A percentile compares a stretch with the other conserved stretches of the same genome.
Conservation (phyloP, 2,329 filamentous ascomycete species). For the Cadophora sp. region DNA sequence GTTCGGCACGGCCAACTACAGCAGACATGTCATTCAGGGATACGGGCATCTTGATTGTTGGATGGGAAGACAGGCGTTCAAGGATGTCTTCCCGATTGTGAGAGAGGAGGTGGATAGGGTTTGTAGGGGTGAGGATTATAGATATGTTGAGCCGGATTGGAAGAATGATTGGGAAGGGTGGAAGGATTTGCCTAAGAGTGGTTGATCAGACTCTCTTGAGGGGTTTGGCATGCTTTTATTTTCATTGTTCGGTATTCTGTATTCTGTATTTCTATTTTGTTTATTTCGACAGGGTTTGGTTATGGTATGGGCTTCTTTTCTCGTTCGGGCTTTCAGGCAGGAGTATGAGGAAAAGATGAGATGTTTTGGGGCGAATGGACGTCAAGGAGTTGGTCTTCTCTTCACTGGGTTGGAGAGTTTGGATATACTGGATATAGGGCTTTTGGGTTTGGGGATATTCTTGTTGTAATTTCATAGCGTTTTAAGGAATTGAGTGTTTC, state of each 20-base stretch:
- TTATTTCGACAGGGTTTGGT: neutral
- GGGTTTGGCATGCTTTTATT: neutral
- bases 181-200: slow-evolving; percentile 21
- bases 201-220: neutral
- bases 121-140: slow-evolving; percentile 39
- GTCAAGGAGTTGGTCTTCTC: neutral
- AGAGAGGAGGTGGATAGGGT: slow-evolving; percentile 62
- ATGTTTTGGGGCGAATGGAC: neutral
- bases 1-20: slow-evolving; percentile 58
- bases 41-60: slow-evolving; percentile 68
- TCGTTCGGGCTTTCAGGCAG: neutral
- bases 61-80: slow-evolving; percentile 66
- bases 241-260: neutral
- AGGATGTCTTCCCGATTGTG: slow-evolving; percentile 64
- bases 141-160: slow-evolving; percentile 40
- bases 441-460: neutral
- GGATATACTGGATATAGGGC: neutral
- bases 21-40: slow-evolving; percentile 58
- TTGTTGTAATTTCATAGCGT: neutral
- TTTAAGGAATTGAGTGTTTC: neutral
- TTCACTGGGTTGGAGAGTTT: slow-evolving; percentile 2
- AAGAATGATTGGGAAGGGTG: slow-evolving; percentile 32
- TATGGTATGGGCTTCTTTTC: neutral
- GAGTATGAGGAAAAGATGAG: neutral
- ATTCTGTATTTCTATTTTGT: neutral